These are phyloP conservation scores for Didymella segeticola DNA, from an alignment of 2,329 filamentous ascomycete species.

Conservation along the genomic window DNA sequence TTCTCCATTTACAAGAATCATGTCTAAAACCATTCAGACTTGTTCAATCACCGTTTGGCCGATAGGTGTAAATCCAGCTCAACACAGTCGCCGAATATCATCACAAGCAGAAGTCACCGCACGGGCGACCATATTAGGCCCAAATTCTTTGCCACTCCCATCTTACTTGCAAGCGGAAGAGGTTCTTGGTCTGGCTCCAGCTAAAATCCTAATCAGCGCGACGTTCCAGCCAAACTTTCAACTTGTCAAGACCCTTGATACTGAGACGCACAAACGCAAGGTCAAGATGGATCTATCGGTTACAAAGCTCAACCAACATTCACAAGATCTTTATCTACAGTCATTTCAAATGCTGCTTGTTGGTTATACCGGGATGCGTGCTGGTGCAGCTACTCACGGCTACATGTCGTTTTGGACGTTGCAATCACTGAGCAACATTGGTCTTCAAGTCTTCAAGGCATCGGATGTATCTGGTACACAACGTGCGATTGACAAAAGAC, in stretches of 20 bases:
- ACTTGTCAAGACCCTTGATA: neutral
- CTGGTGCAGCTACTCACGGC: slow-evolving; percentile 4
- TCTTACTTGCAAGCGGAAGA: neutral
- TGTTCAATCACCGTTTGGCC: slow-evolving; percentile 16
- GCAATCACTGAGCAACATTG: slow-evolving; percentile 23
- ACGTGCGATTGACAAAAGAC: neutral
- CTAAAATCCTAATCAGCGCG: slow-evolving; percentile 7
- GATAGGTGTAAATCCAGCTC: neutral
- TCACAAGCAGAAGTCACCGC: neutral
- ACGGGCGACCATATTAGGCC: neutral
- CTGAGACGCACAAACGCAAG: neutral
- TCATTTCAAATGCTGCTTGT: slow-evolving; percentile 26
- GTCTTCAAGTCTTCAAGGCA: slow-evolving; percentile 2
- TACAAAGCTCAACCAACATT: slow-evolving; percentile 3
- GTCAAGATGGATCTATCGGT: slow-evolving; percentile 16
- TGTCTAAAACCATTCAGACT: slow-evolving; percentile 6
- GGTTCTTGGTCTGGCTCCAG: neutral
- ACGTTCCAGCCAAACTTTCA: slow-evolving; percentile 11
- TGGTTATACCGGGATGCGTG: slow-evolving; percentile 21
- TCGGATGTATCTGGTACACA: slow-evolving; percentile 2
- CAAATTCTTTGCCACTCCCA: slow-evolving; percentile 1
- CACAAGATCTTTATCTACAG: slow-evolving; percentile 17
- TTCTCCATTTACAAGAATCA: neutral
- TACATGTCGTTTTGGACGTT: slow-evolving; percentile 22
- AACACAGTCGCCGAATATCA: neutral